These are phyloP conservation scores for Phallus indusiatus DNA, from an alignment of 768 basidiomycete species.

Conservation along the genomic window DNA sequence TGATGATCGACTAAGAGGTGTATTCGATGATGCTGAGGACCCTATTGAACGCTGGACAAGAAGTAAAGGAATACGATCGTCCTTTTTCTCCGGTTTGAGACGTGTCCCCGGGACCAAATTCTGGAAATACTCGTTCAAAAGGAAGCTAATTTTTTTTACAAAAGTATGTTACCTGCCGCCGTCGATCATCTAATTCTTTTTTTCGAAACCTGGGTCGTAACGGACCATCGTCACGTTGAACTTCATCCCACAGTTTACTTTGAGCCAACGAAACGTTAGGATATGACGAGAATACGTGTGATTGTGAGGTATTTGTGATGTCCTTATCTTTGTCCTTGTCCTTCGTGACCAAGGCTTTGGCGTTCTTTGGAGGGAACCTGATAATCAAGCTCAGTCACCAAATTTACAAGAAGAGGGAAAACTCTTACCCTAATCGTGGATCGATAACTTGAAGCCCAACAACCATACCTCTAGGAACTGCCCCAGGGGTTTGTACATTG, in stretches of 20 bases:
- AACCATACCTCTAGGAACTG: conserved; percentile 64
- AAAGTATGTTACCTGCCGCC: conserved; percentile 46
- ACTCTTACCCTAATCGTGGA: conserved; percentile 66
- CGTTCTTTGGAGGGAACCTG: conserved; percentile 82
- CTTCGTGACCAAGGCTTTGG: conserved; percentile 30
- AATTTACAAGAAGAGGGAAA: background rate
- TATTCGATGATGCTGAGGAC: conserved; percentile 18
- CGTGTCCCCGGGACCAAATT: conserved; percentile 69
- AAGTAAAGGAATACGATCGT: conserved; percentile 76
- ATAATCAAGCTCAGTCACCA: background rate
- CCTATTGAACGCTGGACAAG: conserved; percentile 74
- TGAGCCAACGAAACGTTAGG: conserved; percentile 53
- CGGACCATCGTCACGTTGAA: conserved; percentile 34
- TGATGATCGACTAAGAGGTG: conserved; percentile 13
- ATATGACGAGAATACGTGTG: conserved; percentile 29
- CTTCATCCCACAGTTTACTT: conserved; percentile 68
- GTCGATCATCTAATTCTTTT: conserved; percentile 77
- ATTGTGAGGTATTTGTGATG: conserved; percentile 15
- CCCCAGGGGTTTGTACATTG: conserved; percentile 53
- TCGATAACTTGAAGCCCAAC: conserved; percentile 76
- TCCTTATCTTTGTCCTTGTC: conserved; percentile 14
- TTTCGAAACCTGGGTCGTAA: conserved; percentile 65
- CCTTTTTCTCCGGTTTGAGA: conserved; percentile 57
- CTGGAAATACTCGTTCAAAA: conserved; percentile 25
- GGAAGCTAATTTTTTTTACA: background rate